Evolutionary conservation across 176 grass and related monocot species (phyloP).

Genomic region (Tillandsia leiboldiana): DNA sequence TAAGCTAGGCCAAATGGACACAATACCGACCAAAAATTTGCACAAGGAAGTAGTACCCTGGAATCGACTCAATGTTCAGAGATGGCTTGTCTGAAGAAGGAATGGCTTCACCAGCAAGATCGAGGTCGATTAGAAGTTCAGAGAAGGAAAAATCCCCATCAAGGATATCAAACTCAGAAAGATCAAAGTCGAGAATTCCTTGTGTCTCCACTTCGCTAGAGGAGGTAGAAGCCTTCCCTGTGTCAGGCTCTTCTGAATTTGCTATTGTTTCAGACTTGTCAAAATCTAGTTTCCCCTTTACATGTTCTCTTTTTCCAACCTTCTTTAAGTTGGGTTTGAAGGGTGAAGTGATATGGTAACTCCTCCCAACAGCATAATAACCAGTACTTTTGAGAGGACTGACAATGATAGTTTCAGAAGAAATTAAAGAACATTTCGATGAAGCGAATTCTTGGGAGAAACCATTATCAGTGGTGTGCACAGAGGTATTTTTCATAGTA

Average conservation of each 20-base stretch:
- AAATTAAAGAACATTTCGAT: constrained; percentile 64
- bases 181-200: constrained; percentile 50
- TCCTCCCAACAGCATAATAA: constrained; percentile 76
- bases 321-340: constrained; percentile 39
- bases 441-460: constrained; percentile 21
- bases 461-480: constrained; percentile 8
- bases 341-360: constrained; percentile 74
- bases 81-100: constrained; percentile 26
- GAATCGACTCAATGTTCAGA: constrained; percentile 23
- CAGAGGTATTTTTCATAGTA: constrained; percentile 14
- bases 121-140: constrained; percentile 75
- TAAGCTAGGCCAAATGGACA: constrained; percentile 1
- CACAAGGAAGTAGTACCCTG: constrained; percentile 32
- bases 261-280: constrained; percentile 26
- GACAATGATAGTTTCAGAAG: constrained; percentile 69
- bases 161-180: constrained; percentile 62
- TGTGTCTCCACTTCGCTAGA: constrained; percentile 33
- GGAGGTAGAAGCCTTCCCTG: constrained; percentile 31
- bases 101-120: constrained; percentile 52
- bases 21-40: not conserved
- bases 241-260: constrained; percentile 17
- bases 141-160: constrained; percentile 62
- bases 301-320: constrained; percentile 52
- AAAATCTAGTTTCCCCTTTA: constrained; percentile 83
- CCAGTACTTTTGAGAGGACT: constrained; percentile 68